Conservation (phyloP, 2,329 filamentous ascomycete species). For the Microcera coccophila region DNA sequence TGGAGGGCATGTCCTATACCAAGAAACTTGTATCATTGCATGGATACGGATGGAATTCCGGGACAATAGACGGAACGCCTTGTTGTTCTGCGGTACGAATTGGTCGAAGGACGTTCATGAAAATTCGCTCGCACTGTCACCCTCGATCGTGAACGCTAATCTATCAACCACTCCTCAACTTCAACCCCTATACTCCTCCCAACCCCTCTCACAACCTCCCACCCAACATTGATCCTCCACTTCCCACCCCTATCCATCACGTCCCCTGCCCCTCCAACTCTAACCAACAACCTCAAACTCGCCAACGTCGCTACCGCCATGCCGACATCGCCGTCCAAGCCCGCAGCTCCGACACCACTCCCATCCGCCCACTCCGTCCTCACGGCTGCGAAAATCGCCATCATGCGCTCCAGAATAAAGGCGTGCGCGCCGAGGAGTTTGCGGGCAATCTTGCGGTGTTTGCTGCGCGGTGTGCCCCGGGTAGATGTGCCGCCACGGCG, state of each 20-base stretch:
- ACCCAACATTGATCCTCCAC: constrained; percentile 75
- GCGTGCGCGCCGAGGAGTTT: constrained; percentile 73
- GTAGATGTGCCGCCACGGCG: constrained; percentile 47
- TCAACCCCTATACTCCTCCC: constrained; percentile 74
- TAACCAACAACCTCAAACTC: constrained; percentile 64
- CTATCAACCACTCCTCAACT: constrained; percentile 70
- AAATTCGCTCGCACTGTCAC: neutral
- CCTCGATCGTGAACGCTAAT: constrained; percentile 39
- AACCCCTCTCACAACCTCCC: constrained; percentile 69
- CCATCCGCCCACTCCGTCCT: constrained; percentile 49
- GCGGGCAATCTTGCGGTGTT: constrained; percentile 69
- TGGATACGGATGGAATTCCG: constrained; percentile 18
- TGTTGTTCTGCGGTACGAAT: constrained; percentile 13
- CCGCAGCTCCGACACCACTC: constrained; percentile 25
- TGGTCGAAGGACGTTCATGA: neutral
- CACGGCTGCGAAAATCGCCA: constrained; percentile 72
- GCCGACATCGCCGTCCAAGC: constrained; percentile 53
- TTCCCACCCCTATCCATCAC: constrained; percentile 64
- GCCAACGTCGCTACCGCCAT: constrained; percentile 69
- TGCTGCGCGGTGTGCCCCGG: constrained; percentile 36
- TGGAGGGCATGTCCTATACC: constrained; percentile 2
- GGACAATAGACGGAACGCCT: constrained; percentile 16
- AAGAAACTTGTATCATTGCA: constrained; percentile 21
- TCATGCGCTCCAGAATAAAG: constrained; percentile 72
- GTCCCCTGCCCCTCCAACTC: constrained; percentile 60